Conservation (phyloP, 1,139 yeast genomes). For the Geotrichum cucujoidarum region DNA sequence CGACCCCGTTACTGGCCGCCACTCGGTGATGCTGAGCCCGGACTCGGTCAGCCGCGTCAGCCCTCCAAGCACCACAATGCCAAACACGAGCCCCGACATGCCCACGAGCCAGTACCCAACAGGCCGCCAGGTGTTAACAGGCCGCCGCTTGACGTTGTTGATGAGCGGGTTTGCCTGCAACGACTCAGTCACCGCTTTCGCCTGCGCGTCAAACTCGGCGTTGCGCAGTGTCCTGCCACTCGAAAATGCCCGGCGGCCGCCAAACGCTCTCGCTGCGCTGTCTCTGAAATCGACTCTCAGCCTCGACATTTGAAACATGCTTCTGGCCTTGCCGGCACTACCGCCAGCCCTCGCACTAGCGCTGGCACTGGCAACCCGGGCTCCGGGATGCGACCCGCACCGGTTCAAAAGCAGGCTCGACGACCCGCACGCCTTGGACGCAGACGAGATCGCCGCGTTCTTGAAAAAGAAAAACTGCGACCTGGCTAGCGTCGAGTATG, state of each 20-base stretch:
- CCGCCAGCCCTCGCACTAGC: neutral
- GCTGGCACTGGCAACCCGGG: neutral
- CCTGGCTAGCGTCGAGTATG: slow-evolving; percentile 29
- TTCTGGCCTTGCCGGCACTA: neutral
- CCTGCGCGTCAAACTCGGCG: slow-evolving; percentile 19
- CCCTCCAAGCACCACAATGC: slow-evolving; percentile 95
- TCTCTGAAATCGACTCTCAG: no score
- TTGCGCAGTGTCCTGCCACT: slow-evolving; percentile 12
- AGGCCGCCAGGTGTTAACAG: slow-evolving; percentile 31
- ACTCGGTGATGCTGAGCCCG: slow-evolving; percentile 93
- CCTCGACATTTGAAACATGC: neutral
- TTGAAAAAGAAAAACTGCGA: slow-evolving; percentile 37
- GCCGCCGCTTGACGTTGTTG: slow-evolving; percentile 24
- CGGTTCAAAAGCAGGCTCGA: slow-evolving; percentile 16
- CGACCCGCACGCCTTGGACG: slow-evolving; percentile 31
- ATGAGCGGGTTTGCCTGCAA: slow-evolving; percentile 19
- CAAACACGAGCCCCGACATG: slow-evolving; percentile 87
- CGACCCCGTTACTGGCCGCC: slow-evolving; percentile 97
- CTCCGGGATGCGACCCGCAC: neutral
- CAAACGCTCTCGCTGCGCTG: no score
- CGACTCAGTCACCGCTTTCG: slow-evolving; percentile 18
- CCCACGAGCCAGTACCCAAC: slow-evolving; percentile 90
- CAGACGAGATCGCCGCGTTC: slow-evolving; percentile 29
- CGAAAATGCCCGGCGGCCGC: slow-evolving; percentile 19
- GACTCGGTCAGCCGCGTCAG: slow-evolving; percentile 92